Evolutionary conservation across 73 alveolate species (phyloP).

Genomic region (Tetrahymena borealis): DNA sequence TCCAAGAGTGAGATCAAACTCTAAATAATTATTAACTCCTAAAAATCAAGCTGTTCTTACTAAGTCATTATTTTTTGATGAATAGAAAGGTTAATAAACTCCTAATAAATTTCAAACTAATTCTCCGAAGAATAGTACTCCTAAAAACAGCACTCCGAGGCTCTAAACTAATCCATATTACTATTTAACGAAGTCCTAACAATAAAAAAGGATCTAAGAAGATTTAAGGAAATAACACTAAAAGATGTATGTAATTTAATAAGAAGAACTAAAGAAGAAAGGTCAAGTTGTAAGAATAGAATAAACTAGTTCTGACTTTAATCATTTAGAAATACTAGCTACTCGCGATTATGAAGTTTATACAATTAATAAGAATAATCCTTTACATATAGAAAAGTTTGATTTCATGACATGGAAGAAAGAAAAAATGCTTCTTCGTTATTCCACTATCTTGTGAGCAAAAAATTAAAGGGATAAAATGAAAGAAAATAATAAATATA

Average conservation of each 20-base stretch:
- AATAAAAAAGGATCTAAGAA: not conserved
- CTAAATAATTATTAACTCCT: not conserved
- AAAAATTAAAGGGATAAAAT: too few relatives aligned
- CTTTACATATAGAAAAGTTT: not conserved
- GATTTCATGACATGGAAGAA: not conserved
- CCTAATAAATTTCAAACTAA: not conserved
- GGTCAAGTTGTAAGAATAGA: not conserved
- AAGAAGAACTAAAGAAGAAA: not conserved
- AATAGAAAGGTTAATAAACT: not conserved
- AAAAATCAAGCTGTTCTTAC: not conserved
- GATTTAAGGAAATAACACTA: not conserved
- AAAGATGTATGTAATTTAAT: not conserved
- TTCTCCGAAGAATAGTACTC: not conserved
- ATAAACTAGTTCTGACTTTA: not conserved
- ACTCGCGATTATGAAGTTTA: not conserved
- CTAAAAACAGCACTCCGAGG: not conserved
- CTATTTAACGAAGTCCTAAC: not conserved
- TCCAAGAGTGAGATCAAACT: not conserved
- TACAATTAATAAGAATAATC: not conserved
- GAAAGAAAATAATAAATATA: too few relatives aligned
- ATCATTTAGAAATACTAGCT: not conserved
- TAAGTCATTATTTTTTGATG: not conserved
- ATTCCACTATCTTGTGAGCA: not conserved
- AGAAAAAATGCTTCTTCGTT: not conserved
- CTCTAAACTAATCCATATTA: not conserved